Percentiles rank a stretch among this genome's conserved stretches.
phyloP scores from a whole-genome alignment of 1,284 basidiomycete genomes.

The Malassezia caprae region DNA sequence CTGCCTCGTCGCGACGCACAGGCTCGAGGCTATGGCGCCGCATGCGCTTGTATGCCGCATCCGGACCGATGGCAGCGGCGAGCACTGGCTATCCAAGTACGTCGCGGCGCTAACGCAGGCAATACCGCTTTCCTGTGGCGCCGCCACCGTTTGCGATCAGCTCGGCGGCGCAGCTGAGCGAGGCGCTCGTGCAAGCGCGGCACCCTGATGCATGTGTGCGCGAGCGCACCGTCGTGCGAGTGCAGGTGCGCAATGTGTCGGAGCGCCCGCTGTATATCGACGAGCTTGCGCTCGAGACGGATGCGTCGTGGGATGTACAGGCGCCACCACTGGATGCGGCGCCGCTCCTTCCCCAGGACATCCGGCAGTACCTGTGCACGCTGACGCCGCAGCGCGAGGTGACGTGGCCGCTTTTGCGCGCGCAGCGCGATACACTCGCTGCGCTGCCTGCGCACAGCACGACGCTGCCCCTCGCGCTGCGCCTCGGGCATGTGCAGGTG shows the following conservation, averaged over 20 bases:
- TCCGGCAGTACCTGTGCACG: conserved; percentile 1
- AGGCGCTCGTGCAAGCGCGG: background rate
- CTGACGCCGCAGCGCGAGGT: background rate
- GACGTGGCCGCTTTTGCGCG: background rate
- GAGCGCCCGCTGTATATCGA: conserved; percentile 3
- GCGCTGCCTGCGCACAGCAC: background rate
- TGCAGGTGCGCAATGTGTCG: conserved; percentile 9
- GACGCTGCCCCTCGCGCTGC: background rate
- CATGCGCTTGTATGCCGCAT: conserved; percentile 16
- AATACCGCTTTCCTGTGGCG: conserved; percentile 9
- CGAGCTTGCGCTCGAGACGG: background rate
- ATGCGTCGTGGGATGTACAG: background rate
- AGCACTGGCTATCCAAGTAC: conserved; percentile 11
- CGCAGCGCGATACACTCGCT: background rate
- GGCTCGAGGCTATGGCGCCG: background rate
- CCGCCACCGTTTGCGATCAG: conserved; percentile 12
- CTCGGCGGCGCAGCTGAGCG: background rate
- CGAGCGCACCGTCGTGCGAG: conserved; percentile 3
- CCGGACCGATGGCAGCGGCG: background rate
- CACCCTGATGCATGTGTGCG: background rate
- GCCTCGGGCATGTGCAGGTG: conserved; percentile 4
- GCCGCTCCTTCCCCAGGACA: conserved; percentile 8
- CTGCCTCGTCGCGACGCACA: conserved; percentile 2
- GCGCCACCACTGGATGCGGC: background rate
- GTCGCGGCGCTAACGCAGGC: background rate